Evolutionary conservation across 768 basidiomycete species (phyloP).

Genomic region (Coprinopsis strossmayeri): DNA sequence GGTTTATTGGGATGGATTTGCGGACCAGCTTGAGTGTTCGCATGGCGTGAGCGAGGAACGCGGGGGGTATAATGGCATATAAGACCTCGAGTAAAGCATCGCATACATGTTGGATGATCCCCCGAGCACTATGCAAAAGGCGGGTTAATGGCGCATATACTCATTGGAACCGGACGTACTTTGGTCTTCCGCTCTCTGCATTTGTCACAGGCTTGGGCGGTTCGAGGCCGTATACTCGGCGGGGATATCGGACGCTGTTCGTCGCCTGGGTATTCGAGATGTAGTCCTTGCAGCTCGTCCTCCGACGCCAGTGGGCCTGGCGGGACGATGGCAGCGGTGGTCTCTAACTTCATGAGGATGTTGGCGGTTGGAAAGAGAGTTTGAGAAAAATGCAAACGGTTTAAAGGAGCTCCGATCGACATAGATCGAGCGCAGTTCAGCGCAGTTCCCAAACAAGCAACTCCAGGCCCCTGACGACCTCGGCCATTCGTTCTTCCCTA

Average conservation of each 20-base stretch:
- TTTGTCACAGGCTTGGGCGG: conserved; percentile 49
- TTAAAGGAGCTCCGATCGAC: background rate
- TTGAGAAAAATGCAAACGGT: background rate
- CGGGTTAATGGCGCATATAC: background rate
- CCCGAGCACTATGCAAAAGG: conserved; percentile 42
- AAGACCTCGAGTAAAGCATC: conserved; percentile 43
- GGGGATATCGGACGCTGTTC: conserved; percentile 9
- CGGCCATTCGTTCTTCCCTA: background rate
- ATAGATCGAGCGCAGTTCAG: background rate
- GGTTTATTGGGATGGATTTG: too few relatives aligned
- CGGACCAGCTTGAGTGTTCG: too few relatives aligned
- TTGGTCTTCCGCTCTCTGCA: conserved; percentile 55
- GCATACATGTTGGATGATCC: conserved; percentile 44
- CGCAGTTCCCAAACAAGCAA: conserved; percentile 5
- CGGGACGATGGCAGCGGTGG: background rate
- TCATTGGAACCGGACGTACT: conserved; percentile 23
- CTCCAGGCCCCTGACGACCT: background rate
- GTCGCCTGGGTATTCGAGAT: too few relatives aligned
- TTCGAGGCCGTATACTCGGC: conserved; percentile 32
- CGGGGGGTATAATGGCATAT: conserved; percentile 43
- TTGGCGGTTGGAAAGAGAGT: background rate
- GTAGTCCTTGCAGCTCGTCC: too few relatives aligned
- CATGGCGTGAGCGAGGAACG: conserved; percentile 30
- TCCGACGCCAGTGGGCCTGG: background rate
- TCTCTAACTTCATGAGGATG: background rate